Base-by-base conservation (phyloP, 139 green algal genomes). In the Bryopsis sp. region DNA sequence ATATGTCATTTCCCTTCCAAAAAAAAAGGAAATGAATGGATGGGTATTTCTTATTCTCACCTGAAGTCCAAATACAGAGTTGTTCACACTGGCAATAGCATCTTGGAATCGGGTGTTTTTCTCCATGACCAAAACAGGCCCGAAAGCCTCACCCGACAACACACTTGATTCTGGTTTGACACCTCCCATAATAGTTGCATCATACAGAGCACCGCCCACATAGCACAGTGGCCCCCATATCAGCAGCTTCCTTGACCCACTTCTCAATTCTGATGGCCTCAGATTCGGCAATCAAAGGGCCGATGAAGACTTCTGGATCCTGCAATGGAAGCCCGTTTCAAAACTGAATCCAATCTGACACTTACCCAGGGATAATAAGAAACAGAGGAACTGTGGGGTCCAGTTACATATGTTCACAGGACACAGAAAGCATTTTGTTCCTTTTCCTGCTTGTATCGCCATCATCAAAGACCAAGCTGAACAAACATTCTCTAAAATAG, bases 241-340 rank as follows among this genome's bases (percentile, higher is more conserved):
- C 24, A 4, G 77, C 73, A 39, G 73, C 73, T 36, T 76, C 46
- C 24, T 75, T 36, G 22, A 78, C 71, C 73, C 73, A 78, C 36
- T 36, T 28, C 71, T 78, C 46, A 47, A 78, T 72, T 24, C 73
- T 58, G 22, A 73, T 79, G 58, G 73, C 73, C 43, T 78, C 73
- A 39, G 48, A 72, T 47, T 78, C 73, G 11, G 73, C 48, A 47
- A 78, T 78, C 46, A 78, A 64, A 19, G 73, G 73, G 8, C 73
- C 73, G 28, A 78, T 78, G 54, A 79, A 79, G 7, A 71, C 79
- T 3, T 76, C 60, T 31, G 74, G 48, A 62, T 78, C 73, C n/a
- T 77, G 43, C 11, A 11, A 50, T 11, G 19, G 43, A 50, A 26
- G 43, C 43, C 11, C 43, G 43, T 26, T 19, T 50, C 15, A 50